Percentiles rank a stretch among this genome's conserved stretches.
phyloP scores from a whole-genome alignment of 805 yeast species.

The Candida tammaniensis region DNA sequence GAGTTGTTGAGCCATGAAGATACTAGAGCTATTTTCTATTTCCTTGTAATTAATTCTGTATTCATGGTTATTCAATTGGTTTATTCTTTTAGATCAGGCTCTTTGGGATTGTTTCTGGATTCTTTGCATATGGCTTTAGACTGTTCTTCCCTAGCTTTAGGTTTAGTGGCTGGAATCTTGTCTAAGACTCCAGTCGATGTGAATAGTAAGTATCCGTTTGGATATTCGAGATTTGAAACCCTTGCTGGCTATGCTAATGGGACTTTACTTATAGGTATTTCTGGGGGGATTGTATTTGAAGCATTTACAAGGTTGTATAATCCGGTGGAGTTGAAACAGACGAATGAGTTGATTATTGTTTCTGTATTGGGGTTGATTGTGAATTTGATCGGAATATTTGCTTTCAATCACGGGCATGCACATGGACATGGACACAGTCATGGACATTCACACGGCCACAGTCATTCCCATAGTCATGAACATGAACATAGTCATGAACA shows the following conservation, averaged over 20 bases:
- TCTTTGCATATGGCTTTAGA: slow-evolving; percentile 96
- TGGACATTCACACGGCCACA: slow-evolving; percentile 30
- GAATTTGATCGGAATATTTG: slow-evolving; percentile 88
- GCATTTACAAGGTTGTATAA: slow-evolving; percentile 76
- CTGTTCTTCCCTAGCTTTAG: slow-evolving; percentile 85
- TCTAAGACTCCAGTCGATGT: slow-evolving; percentile 43
- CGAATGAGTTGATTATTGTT: slow-evolving; percentile 82
- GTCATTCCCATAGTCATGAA: slow-evolving; percentile 36
- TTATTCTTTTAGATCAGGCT: slow-evolving; percentile 89
- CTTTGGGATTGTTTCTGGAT: slow-evolving; percentile 87
- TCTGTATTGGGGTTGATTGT: slow-evolving; percentile 82
- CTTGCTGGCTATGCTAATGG: slow-evolving; percentile 96
- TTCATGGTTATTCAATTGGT: slow-evolving; percentile 93
- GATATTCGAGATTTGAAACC: slow-evolving; percentile 80
- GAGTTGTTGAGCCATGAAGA: slow-evolving; percentile 47
- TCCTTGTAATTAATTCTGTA: slow-evolving; percentile 77
- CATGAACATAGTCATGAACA: slow-evolving; percentile 3
- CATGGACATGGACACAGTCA: slow-evolving; percentile 42
- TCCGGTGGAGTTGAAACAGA: slow-evolving; percentile 75
- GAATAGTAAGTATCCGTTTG: slow-evolving; percentile 78
- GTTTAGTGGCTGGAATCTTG: slow-evolving; percentile 76
- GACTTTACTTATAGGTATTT: slow-evolving; percentile 80
- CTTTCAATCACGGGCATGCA: slow-evolving; percentile 83
- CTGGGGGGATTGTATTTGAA: slow-evolving; percentile 83
- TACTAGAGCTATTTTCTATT: slow-evolving; percentile 85